Conservation (phyloP, 1,139 yeast species). For the Candida glucosophila region DNA sequence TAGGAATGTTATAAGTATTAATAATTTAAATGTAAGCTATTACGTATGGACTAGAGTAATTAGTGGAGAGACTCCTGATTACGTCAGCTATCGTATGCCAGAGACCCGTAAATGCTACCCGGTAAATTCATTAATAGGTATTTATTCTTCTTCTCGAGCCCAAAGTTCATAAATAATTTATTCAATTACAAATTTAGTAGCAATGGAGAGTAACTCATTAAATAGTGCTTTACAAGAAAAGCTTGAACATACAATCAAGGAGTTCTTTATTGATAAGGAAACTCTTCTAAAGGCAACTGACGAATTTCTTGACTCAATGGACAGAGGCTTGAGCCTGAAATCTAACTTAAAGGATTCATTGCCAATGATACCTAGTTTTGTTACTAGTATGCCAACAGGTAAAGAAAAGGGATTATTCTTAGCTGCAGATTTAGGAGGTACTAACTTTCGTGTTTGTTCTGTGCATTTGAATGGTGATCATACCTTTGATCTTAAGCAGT, state of each 20-base stretch:
- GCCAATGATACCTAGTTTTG: constrained; percentile 88
- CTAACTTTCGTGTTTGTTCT: constrained; percentile 85
- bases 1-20: too few species aligned
- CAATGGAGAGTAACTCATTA: too few species aligned
- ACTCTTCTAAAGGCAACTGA: constrained; percentile 51
- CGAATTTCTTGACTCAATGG: constrained; percentile 56
- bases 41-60: too few species aligned
- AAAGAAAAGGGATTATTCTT: constrained; percentile 66
- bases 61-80: too few species aligned
- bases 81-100: too few species aligned
- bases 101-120: too few species aligned
- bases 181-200: too few species aligned
- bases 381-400: constrained; percentile 75
- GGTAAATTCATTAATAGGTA: too few species aligned
- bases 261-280: constrained; percentile 47
- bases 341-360: constrained; percentile 38
- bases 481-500: constrained; percentile 62
- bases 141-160: too few species aligned
- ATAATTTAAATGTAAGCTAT: too few species aligned
- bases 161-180: too few species aligned
- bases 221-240: constrained; percentile 17
- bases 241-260: constrained; percentile 41
- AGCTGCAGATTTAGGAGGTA: constrained; percentile 86
- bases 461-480: constrained; percentile 74
- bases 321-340: constrained; percentile 41